Percentiles rank a stretch among this genome's conserved stretches.
These are phyloP conservation scores for Porcisia deanei DNA, from an alignment of 208 protist species.

Conservation along the genomic window DNA sequence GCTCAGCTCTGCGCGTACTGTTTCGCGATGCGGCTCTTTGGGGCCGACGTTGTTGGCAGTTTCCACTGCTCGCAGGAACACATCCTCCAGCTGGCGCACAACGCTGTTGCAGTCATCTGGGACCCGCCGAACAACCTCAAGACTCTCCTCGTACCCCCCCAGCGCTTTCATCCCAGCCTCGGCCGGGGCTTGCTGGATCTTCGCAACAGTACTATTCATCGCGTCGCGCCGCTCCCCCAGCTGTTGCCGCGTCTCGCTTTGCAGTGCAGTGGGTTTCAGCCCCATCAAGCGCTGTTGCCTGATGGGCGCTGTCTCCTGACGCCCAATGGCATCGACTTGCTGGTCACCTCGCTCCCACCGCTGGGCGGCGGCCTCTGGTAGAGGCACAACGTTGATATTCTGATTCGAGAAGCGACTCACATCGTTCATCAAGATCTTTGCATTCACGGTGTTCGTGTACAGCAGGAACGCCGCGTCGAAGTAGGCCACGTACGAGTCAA, in stretches of 20 bases:
- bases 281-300: background rate
- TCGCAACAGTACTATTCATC: background rate
- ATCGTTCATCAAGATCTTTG: slow-evolving; percentile 7
- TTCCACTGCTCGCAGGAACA: background rate
- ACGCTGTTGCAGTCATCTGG: background rate
- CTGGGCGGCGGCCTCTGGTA: background rate
- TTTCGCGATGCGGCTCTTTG: background rate
- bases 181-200: background rate
- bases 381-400: background rate
- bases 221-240: background rate
- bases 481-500: background rate
- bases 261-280: background rate
- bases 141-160: slow-evolving; percentile 7
- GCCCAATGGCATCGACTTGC: background rate
- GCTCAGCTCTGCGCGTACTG: slow-evolving; percentile 1
- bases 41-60: background rate
- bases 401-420: background rate
- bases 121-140: background rate
- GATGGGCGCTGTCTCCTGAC: background rate
- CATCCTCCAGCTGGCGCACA: background rate
- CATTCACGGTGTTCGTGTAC: slow-evolving; percentile 7
- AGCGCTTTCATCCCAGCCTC: background rate
- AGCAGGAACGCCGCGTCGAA: slow-evolving; percentile 1
- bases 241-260: background rate
- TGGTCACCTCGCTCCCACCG: background rate